Percentiles rank a stretch among this genome's conserved stretches.
Conservation (phyloP, 805 yeast species). For the Sugiyamaella chiloensis region DNA sequence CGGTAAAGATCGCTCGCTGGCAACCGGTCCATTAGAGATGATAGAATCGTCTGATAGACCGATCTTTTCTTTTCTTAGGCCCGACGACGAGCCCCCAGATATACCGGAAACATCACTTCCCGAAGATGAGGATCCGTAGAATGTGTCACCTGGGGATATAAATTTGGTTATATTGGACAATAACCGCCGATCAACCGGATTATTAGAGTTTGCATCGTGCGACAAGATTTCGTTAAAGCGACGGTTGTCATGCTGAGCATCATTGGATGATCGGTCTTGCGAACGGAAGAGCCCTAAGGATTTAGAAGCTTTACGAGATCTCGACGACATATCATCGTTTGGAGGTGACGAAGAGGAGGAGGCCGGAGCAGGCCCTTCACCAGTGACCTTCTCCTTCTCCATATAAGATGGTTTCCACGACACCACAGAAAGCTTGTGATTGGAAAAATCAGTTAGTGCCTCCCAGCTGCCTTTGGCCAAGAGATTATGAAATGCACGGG, state of each 20-base stretch:
- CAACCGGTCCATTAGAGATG: no score
- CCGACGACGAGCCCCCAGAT: no score
- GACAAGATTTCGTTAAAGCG: neutral
- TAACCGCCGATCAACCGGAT: neutral
- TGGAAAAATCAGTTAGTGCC: no score
- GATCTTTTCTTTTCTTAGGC: no score
- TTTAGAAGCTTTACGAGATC: slow-evolving; percentile 39
- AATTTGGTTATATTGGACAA: slow-evolving; percentile 3
- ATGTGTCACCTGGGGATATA: no score
- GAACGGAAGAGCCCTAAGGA: slow-evolving; percentile 34
- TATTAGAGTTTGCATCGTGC: neutral
- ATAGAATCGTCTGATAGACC: no score
- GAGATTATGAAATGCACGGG: neutral
- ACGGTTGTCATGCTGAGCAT: neutral
- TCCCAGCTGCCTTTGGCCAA: no score
- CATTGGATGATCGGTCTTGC: neutral
- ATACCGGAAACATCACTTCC: no score
- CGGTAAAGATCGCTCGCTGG: no score
- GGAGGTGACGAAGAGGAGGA: neutral
- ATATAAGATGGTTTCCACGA: neutral
- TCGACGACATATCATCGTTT: slow-evolving; percentile 8
- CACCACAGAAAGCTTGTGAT: no score
- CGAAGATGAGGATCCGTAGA: no score
- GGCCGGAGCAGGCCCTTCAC: neutral
- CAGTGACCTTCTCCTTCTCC: neutral